Percentiles rank a stretch among this genome's conserved stretches.
Conservation (phyloP, 192 early-diverging fungal species). For the Allomyces arbusculus region DNA sequence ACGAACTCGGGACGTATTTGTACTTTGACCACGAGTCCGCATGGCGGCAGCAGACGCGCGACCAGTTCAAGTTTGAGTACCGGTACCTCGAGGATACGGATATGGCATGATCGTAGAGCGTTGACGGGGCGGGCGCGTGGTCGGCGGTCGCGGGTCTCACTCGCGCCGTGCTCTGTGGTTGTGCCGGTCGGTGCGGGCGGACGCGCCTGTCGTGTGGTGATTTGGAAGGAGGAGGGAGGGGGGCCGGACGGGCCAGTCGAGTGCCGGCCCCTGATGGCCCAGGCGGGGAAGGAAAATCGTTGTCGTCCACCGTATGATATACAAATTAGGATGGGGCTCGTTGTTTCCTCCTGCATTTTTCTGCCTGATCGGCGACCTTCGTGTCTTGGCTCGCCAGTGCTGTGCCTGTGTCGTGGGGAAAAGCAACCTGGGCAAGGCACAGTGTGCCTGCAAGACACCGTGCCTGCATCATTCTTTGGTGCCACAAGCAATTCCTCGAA, state of each 20-base stretch:
- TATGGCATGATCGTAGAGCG: conserved; percentile 20
- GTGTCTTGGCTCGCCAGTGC: too few species aligned
- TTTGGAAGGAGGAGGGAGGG: neutral
- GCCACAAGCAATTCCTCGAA: too few species aligned
- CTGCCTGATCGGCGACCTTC: neutral
- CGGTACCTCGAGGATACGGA: conserved; percentile 67
- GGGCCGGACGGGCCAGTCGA: too few species aligned
- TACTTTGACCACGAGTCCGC: conserved; percentile 97
- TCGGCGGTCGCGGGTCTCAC: neutral
- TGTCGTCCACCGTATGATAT: too few species aligned
- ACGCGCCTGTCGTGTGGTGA: neutral
- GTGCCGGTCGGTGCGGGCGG: neutral
- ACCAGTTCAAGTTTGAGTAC: conserved; percentile 90
- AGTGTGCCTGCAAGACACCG: too few species aligned
- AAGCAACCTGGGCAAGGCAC: too few species aligned
- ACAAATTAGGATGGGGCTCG: neutral
- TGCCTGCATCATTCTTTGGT: too few species aligned
- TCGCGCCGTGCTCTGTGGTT: neutral
- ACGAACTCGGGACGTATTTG: conserved; percentile 92
- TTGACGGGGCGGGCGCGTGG: neutral
- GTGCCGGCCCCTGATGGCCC: too few species aligned
- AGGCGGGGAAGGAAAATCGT: too few species aligned
- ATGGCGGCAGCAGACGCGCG: conserved; percentile 92
- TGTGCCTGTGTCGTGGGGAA: too few species aligned
- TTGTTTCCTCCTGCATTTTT: neutral